phyloP scores from a whole-genome alignment of 495 filamentous ascomycete species.

The Pseudoneurospora amorphoporcata region DNA sequence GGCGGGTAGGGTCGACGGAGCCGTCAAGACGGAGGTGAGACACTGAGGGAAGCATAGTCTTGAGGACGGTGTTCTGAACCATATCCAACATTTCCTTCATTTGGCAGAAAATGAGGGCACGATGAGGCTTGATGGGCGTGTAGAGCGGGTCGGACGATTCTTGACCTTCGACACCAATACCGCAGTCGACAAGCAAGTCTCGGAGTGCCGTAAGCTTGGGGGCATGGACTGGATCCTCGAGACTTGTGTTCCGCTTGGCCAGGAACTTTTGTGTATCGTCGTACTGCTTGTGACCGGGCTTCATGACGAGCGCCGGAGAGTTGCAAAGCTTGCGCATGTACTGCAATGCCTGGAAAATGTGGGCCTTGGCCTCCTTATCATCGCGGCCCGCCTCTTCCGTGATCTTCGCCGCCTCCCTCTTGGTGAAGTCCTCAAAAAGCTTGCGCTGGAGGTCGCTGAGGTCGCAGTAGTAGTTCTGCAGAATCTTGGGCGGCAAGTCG shows the following conservation, averaged over 20 bases:
- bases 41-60: constrained; percentile 73
- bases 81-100: constrained; percentile 99
- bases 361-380: constrained; percentile 88
- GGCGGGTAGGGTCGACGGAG: constrained; percentile 74
- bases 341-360: constrained; percentile 97
- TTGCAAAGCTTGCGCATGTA: constrained; percentile 99
- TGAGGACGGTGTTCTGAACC: constrained; percentile 85
- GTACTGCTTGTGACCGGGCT: constrained; percentile 85
- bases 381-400: constrained; percentile 63
- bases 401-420: constrained; percentile 79
- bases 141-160: constrained; percentile 51
- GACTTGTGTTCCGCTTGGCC: constrained; percentile 55
- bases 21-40: constrained; percentile 89
- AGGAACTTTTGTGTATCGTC: constrained; percentile 70
- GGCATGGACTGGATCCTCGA: constrained; percentile 79
- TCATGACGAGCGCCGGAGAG: constrained; percentile 89
- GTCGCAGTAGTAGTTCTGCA: constrained; percentile 99
- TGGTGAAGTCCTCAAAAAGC: constrained; percentile 91
- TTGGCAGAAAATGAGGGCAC: constrained; percentile 94
- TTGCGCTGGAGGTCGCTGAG: constrained; percentile 90
- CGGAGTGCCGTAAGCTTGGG: constrained; percentile 84
- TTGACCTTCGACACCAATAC: constrained; percentile 69
- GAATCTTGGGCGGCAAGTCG: constrained; percentile 93
- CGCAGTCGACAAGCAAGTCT: constrained; percentile 88
- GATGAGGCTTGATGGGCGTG: constrained; percentile 81